Evolutionary conservation across 2,329 filamentous ascomycete genomes (phyloP).

Genomic region (Aschersonia sp.): DNA sequence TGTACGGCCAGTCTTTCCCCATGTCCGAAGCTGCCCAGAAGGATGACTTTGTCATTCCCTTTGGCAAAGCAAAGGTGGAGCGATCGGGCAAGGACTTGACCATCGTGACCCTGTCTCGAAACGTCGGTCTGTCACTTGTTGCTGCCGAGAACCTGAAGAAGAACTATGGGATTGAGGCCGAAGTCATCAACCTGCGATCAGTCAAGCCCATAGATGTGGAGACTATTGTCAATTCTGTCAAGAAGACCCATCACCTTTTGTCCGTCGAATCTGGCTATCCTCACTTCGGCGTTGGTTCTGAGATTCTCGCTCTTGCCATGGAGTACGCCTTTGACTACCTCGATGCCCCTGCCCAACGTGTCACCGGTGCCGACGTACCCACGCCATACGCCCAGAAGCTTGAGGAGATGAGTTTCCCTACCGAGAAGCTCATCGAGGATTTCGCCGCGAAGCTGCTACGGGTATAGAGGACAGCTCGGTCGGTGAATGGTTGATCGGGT

Average conservation of each 20-base stretch:
- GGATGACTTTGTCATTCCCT: slow-evolving; percentile 91
- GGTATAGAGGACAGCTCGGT: slow-evolving; percentile 32
- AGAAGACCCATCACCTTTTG: slow-evolving; percentile 93
- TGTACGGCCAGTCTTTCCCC: slow-evolving; percentile 91
- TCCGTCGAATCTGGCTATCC: slow-evolving; percentile 94
- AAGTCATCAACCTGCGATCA: slow-evolving; percentile 96
- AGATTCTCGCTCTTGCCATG: slow-evolving; percentile 89
- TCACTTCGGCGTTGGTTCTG: slow-evolving; percentile 80
- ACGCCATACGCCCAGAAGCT: slow-evolving; percentile 89
- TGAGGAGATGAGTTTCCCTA: slow-evolving; percentile 92
- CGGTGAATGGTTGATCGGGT: too few species aligned
- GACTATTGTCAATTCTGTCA: slow-evolving; percentile 89
- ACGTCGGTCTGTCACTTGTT: slow-evolving; percentile 78
- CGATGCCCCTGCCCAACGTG: slow-evolving; percentile 79
- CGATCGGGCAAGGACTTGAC: slow-evolving; percentile 91
- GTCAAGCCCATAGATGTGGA: slow-evolving; percentile 95
- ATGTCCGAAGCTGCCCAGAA: slow-evolving; percentile 96
- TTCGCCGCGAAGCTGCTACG: slow-evolving; percentile 82
- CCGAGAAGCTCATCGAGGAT: slow-evolving; percentile 72
- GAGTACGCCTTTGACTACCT: slow-evolving; percentile 99
- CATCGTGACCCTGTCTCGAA: slow-evolving; percentile 87
- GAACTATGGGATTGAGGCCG: slow-evolving; percentile 89
- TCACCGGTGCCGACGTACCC: slow-evolving; percentile 94
- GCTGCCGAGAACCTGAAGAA: slow-evolving; percentile 87
- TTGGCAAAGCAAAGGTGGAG: slow-evolving; percentile 99